Evolutionary conservation across 768 basidiomycete species (phyloP), one percentile per base, ranked within the genome.

Genomic region (Leccinum uliginosum): DNA sequence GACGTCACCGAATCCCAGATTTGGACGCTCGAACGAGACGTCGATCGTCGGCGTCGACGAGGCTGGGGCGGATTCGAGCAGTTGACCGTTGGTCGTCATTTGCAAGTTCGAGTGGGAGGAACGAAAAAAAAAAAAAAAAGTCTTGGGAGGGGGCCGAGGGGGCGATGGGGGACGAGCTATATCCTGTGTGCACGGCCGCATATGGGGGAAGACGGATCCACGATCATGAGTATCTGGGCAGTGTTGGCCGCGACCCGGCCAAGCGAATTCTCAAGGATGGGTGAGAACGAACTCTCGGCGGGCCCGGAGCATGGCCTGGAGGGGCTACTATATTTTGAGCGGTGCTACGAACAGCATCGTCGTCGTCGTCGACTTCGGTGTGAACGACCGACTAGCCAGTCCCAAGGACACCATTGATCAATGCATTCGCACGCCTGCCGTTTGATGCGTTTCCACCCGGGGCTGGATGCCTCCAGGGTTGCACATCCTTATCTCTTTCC

Each of bases 21-120:
- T 29, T 6, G 48, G 15, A n/a, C 59, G 56, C n/a, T 59, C 64
- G 4, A 63, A 59, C 26, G 59, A 50, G 10, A 62, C 48, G 21
- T 68, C 62, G 35, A 67, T 32, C 34, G 66, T 67, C 4, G 64
- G 57, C 2, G 66, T 59, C 12, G 57, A 57, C 17, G 66, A 67
- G 2, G 40, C 38, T 3, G 64, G 52, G 7, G 29, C 23, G 15
- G 50, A 55, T 10, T 11, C 27, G 17, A 30, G 17, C 26, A 3
- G 21, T 0, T 15, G 45, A 2, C 50, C 19, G 54, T 52, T 52
- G 23, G 24, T 47, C 26, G 8, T 15, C 17, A 47, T 47, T 17
- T 24, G 1, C 21, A 12, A 6, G 19, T 30, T 14, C 12, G 15
- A 11, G 38, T 40, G n/a, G 38, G 38, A 11, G 38, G n/a, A n/a